Base-by-base conservation (phyloP, 129 eudicot genomes). In the Dittrichia graveolens region DNA sequence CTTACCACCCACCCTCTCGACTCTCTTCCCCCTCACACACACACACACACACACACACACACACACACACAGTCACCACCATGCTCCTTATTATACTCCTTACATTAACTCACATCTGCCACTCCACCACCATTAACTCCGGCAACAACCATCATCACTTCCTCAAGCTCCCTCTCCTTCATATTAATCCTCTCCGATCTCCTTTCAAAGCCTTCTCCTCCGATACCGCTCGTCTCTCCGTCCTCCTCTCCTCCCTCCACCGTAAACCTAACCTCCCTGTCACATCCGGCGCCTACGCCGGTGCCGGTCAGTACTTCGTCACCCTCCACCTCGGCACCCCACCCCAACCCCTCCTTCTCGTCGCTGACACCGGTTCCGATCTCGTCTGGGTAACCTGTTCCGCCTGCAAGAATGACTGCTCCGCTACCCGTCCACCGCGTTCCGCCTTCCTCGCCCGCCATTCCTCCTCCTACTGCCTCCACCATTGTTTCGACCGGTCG, bases 351-450 rank as follows among this genome's bases (percentile, higher is more conserved):
- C 81, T 89, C 57, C 85, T 82, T 65, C 90, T 89, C 65, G 78
- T 89, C 8, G 90, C 90, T 10, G 92, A 89, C 76, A 89, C 92
- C 14, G 96, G 96, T 35, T 82, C 90, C 16, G 96, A 86, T 73
- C 90, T 89, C 65, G 72, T 87, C 50, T 89, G 96, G 96, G 96
- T 86, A 55, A 55, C 83, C 0, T 89, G 96, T 81, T 89, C 96
- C 72, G 88, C 90, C 14, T 86, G 89, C 69, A 83, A 81, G 34
- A 39, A 53, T 31, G 54, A 84, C 65, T 83, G 88, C 78, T 65
- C 84, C 10, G 42, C 18, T 38, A 34, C 80, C 44, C 83, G 82
- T 0, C 78, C 85, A 0, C 81, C 81, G 1, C 77, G 58, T 78
- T 69, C 96, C 54, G 74, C 92, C 6, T 86, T 89, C 75, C 66